Percentiles rank a stretch among this genome's conserved stretches.
These are phyloP conservation scores for Acacia pycnantha DNA, from an alignment of 331 rosid species.

Conservation along the genomic window DNA sequence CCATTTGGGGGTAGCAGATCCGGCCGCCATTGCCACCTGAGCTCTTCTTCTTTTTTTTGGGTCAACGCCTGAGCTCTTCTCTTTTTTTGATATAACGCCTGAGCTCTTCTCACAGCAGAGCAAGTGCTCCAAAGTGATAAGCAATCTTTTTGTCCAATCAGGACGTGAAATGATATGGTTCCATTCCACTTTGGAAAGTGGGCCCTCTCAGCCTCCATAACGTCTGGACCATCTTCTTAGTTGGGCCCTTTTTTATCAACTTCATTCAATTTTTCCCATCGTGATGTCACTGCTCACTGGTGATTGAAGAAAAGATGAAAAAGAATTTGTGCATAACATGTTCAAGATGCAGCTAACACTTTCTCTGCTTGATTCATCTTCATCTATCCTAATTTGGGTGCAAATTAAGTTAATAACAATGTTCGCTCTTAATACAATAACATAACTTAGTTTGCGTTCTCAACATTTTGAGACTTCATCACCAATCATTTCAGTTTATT, in stretches of 20 bases:
- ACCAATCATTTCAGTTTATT: too few relatives aligned
- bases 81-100: too few relatives aligned
- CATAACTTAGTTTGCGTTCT: too few relatives aligned
- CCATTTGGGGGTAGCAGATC: constrained; percentile 24
- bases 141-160: constrained; percentile 1
- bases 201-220: not conserved
- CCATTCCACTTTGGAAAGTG: not conserved
- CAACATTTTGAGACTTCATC: too few relatives aligned
- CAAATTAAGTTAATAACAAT: too few relatives aligned
- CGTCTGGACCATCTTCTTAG: not conserved
- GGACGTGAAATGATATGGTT: constrained; percentile 11
- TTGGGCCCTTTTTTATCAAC: not conserved
- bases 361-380: too few relatives aligned
- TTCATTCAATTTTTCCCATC: not conserved
- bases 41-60: not conserved
- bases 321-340: too few relatives aligned
- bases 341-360: too few relatives aligned
- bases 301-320: too few relatives aligned
- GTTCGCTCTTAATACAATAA: too few relatives aligned
- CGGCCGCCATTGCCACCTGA: constrained; percentile 27
- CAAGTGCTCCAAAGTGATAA: not conserved
- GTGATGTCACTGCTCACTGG: not conserved
- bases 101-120: not conserved
- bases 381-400: too few relatives aligned
- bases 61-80: not conserved